Percentiles rank a stretch among this genome's conserved stretches.
Evolutionary conservation across 768 basidiomycete species (phyloP).

Genomic region (Pleurotus platypus): DNA sequence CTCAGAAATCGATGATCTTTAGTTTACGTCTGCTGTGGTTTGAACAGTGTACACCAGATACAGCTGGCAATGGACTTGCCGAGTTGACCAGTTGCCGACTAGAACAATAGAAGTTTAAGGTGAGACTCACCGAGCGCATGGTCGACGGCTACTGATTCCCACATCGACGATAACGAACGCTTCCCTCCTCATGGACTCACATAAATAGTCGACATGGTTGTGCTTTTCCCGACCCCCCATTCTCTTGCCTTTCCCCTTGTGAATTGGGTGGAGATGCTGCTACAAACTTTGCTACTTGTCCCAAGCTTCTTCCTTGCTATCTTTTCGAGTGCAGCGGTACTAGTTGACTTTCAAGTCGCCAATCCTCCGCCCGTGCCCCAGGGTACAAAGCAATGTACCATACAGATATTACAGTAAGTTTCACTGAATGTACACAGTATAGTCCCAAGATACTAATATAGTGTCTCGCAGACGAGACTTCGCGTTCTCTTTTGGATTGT

Average conservation of each 20-base stretch:
- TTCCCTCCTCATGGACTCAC: slow-evolving; percentile 6
- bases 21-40: too few species aligned
- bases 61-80: neutral
- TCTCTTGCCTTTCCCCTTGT: neutral
- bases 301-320: neutral
- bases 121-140: neutral
- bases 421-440: slow-evolving; percentile 1
- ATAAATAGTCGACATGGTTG: slow-evolving; percentile 1
- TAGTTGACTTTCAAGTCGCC: slow-evolving; percentile 67
- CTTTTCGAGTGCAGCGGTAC: slow-evolving; percentile 34
- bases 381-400: slow-evolving; percentile 58
- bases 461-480: slow-evolving; percentile 54
- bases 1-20: too few species aligned
- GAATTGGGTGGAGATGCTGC: neutral
- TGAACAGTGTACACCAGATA: neutral
- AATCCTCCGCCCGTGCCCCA: slow-evolving; percentile 70
- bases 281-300: neutral
- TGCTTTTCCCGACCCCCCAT: neutral
- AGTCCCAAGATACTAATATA: slow-evolving; percentile 2
- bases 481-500: slow-evolving; percentile 69
- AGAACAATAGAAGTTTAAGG: neutral
- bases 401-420: slow-evolving; percentile 59
- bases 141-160: slow-evolving; percentile 1
- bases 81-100: neutral
- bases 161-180: neutral